Evolutionary conservation across 176 grass and related monocot genomes (phyloP).

Genomic region (Aegilops speltoides): DNA sequence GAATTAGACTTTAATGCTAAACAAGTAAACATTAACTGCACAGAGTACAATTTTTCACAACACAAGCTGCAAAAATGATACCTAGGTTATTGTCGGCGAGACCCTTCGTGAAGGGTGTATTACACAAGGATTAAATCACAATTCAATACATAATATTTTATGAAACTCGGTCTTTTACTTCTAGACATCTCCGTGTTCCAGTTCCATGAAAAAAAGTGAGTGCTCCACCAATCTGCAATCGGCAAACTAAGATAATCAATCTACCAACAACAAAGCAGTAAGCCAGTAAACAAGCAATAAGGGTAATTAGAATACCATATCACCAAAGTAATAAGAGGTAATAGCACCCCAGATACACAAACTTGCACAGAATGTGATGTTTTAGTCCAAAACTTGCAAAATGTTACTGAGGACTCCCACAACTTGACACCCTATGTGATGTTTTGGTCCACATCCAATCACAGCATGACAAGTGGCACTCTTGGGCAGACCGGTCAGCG

Average conservation of each 20-base stretch:
- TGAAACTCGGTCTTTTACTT: constrained; percentile 49
- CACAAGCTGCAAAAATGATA: constrained; percentile 36
- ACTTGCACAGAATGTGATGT: no score
- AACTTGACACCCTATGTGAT: no score
- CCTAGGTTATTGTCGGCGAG: constrained; percentile 93
- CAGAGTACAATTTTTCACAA: constrained; percentile 16
- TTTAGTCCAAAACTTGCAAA: no score
- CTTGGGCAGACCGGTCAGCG: no score
- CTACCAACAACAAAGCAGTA: not conserved
- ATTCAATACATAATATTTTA: constrained; percentile 13
- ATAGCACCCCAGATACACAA: no score
- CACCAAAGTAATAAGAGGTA: constrained; percentile 76
- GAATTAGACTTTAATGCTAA: constrained; percentile 19
- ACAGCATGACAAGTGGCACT: no score
- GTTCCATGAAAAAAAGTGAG: constrained; percentile 85
- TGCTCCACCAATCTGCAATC: constrained; percentile 80
- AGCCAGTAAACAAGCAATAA: not conserved
- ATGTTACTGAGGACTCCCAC: no score
- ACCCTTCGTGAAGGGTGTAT: constrained; percentile 93
- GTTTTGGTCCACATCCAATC: no score
- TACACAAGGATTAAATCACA: constrained; percentile 41
- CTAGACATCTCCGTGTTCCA: constrained; percentile 67
- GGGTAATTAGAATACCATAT: constrained; percentile 69
- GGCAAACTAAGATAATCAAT: constrained; percentile 24
- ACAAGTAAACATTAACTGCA: not conserved